Conservation (phyloP, 106 monocot species). For the Apostasia shenzhenica region DNA sequence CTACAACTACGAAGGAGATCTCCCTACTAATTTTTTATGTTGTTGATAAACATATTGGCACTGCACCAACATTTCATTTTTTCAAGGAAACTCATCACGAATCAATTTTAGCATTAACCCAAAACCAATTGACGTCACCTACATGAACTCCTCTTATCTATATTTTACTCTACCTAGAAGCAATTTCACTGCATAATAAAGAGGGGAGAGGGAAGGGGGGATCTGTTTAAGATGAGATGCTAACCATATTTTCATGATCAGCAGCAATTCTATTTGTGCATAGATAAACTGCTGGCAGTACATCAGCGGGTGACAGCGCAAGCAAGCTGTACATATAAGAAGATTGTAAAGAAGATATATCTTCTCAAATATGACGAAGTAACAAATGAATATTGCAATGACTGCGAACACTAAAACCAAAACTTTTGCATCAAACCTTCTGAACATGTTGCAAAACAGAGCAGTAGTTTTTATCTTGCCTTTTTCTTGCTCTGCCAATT, state of each 20-base stretch:
- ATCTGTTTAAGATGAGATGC: conserved; percentile 9
- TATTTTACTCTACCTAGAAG: not conserved
- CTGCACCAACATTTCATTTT: too few species aligned
- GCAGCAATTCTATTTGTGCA: conserved; percentile 89
- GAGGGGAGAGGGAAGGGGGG: not conserved
- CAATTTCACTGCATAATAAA: not conserved
- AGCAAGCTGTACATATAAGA: conserved; percentile 55
- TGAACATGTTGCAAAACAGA: conserved; percentile 96
- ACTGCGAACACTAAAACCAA: not conserved
- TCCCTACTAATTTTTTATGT: too few species aligned
- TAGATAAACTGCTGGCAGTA: conserved; percentile 83
- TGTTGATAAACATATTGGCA: too few species aligned
- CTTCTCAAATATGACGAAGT: conserved; percentile 2
- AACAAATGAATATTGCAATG: not conserved
- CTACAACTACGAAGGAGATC: too few species aligned
- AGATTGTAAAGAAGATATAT: not conserved
- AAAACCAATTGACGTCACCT: too few species aligned
- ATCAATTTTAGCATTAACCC: too few species aligned
- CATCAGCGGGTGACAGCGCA: conserved; percentile 83
- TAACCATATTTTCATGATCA: conserved; percentile 89
- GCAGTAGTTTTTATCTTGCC: conserved; percentile 72
- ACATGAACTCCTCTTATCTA: too few species aligned
- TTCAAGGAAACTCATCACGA: too few species aligned
- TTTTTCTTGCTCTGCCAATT: conserved; percentile 84
- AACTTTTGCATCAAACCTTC: conserved; percentile 46